Conservation (phyloP, 768 basidiomycete genomes). For the Dentipellis fragilis region DNA sequence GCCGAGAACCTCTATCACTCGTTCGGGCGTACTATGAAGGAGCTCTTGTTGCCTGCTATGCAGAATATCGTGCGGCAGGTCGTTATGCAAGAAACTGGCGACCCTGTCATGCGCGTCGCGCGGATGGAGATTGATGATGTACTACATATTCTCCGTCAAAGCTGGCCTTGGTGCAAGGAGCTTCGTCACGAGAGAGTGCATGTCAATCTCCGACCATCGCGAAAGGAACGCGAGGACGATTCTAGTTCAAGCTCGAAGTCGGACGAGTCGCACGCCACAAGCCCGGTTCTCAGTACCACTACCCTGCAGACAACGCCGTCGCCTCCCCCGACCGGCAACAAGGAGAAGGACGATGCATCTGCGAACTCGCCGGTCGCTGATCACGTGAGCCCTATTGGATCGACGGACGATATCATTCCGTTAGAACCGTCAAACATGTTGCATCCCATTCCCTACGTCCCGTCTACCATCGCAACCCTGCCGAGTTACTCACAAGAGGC, state of each 20-base stretch:
- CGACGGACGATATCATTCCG: conserved; percentile 43
- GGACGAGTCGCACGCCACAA: conserved; percentile 50
- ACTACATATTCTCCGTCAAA: conserved; percentile 42
- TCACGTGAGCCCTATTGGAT: conserved; percentile 19
- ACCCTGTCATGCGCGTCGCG: conserved; percentile 47
- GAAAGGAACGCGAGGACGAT: conserved; percentile 30
- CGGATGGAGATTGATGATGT: conserved; percentile 57
- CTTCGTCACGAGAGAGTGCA: conserved; percentile 33
- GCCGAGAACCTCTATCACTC: conserved; percentile 54
- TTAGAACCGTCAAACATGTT: conserved; percentile 51
- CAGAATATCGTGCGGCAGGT: conserved; percentile 56
- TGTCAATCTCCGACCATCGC: conserved; percentile 5
- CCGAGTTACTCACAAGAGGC: conserved; percentile 3
- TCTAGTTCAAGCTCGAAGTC: conserved; percentile 39
- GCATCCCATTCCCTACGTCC: conserved; percentile 61
- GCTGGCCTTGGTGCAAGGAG: conserved; percentile 63
- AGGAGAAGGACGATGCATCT: conserved; percentile 24
- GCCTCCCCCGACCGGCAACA: conserved; percentile 40
- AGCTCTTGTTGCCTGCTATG: conserved; percentile 56
- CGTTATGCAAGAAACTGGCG: conserved; percentile 52
- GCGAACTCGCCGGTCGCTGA: conserved; percentile 15
- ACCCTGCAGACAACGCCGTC: conserved; percentile 75
- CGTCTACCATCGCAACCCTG: conserved; percentile 50
- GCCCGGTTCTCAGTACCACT: conserved; percentile 64
- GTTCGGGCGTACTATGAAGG: conserved; percentile 47